Percentiles rank a stretch among this genome's conserved stretches.
These are phyloP conservation scores for Clitocybe nebularis DNA, from an alignment of 1,284 basidiomycete genomes.

Conservation along the genomic window DNA sequence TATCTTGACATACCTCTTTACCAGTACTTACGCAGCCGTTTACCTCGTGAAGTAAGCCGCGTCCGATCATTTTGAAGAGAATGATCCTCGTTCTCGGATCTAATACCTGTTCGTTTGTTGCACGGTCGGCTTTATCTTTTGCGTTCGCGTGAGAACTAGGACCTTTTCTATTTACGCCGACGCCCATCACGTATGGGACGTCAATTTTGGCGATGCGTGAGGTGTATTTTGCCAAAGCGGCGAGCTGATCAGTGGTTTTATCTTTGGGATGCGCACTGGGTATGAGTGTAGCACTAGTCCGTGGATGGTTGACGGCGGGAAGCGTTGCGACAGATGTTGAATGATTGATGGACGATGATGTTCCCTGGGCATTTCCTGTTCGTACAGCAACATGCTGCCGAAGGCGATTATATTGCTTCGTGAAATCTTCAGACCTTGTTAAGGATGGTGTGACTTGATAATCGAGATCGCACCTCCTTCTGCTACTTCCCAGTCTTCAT, in stretches of 20 bases:
- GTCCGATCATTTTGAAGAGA: slow-evolving; percentile 89
- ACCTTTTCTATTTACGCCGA: slow-evolving; percentile 85
- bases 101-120: slow-evolving; percentile 92
- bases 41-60: slow-evolving; percentile 81
- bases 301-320: slow-evolving; percentile 72
- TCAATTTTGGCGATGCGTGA: slow-evolving; percentile 68
- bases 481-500: slow-evolving; percentile 91
- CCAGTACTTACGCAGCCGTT: slow-evolving; percentile 95
- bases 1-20: slow-evolving; percentile 74
- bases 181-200: slow-evolving; percentile 73
- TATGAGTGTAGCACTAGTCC: slow-evolving; percentile 19
- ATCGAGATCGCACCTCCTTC: slow-evolving; percentile 52
- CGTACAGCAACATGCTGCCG: slow-evolving; percentile 79
- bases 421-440: slow-evolving; percentile 71
- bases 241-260: slow-evolving; percentile 63
- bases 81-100: slow-evolving; percentile 90
- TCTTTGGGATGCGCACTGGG: slow-evolving; percentile 36
- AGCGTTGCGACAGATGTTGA: slow-evolving; percentile 53
- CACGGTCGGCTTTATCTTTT: slow-evolving; percentile 93
- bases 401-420: slow-evolving; percentile 93
- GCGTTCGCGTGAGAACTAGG: slow-evolving; percentile 80
- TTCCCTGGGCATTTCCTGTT: slow-evolving; percentile 59
- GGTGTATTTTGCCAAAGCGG: slow-evolving; percentile 67
- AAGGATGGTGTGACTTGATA: slow-evolving; percentile 5
- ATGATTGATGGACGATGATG: slow-evolving; percentile 45